phyloP scores from a whole-genome alignment of 2,329 filamentous ascomycete genomes.

The Camillea tinctor region DNA sequence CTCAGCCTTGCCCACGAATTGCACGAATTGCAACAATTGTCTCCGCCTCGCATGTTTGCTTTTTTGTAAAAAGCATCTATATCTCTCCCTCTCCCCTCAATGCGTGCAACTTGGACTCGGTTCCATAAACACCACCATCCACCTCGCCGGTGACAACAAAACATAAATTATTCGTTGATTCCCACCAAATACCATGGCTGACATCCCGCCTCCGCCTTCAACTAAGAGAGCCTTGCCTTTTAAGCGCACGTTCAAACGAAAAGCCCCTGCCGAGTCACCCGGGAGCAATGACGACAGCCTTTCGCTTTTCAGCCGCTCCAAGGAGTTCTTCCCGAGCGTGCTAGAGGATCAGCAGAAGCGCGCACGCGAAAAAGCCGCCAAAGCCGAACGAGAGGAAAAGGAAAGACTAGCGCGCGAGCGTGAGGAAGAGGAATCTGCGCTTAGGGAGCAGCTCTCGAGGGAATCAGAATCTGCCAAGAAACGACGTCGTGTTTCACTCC shows the following conservation, averaged over 20 bases:
- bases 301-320: conserved; percentile 49
- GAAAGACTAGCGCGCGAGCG: conserved; percentile 16
- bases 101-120: no score
- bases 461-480: conserved; percentile 22
- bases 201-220: conserved; percentile 24
- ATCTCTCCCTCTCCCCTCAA: no score
- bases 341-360: conserved; percentile 39
- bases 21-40: no score
- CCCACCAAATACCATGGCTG: conserved; percentile 30
- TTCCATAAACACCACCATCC: no score
- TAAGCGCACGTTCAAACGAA: conserved; percentile 46
- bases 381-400: conserved; percentile 25
- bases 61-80: no score
- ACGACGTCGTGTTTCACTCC: conserved; percentile 17
- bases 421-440: conserved; percentile 12
- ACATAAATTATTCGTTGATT: neutral
- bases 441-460: conserved; percentile 6
- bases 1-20: no score
- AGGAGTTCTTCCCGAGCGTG: conserved; percentile 47
- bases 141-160: neutral
- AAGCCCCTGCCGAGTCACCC: conserved; percentile 27
- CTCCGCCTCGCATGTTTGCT: no score
- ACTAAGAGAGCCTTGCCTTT: conserved; percentile 45
- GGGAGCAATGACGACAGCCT: conserved; percentile 39
- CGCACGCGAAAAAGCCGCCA: conserved; percentile 25